These are phyloP conservation scores for Carallia brachiata DNA, from an alignment of 345 rosid species.

Conservation along the genomic window DNA sequence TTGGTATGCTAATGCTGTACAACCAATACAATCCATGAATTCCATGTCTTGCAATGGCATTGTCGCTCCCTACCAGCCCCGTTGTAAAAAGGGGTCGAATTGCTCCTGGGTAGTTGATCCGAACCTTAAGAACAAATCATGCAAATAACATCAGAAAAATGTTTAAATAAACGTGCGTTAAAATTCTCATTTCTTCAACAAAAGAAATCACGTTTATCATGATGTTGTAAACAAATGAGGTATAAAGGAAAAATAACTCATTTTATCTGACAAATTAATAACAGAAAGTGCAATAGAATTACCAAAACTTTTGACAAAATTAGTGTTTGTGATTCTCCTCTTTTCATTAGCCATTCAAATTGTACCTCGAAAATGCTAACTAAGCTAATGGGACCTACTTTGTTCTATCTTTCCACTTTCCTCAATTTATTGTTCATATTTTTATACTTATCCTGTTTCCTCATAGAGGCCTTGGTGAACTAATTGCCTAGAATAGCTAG, in stretches of 20 bases:
- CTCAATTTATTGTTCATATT: not conserved
- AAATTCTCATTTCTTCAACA: not conserved
- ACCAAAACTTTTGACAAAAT: not conserved
- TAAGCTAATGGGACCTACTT: too few relatives aligned
- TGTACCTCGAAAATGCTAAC: too few relatives aligned
- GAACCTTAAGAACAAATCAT: slow-evolving; percentile 31
- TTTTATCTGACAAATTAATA: too few relatives aligned
- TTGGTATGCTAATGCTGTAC: slow-evolving; percentile 39
- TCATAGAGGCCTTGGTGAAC: too few relatives aligned
- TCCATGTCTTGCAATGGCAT: slow-evolving; percentile 76
- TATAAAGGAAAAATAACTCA: too few relatives aligned
- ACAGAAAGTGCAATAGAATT: not conserved
- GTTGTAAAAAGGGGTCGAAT: slow-evolving; percentile 40
- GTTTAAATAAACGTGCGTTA: not conserved
- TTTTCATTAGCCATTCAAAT: too few relatives aligned
- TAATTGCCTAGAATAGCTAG: too few relatives aligned
- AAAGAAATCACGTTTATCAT: not conserved
- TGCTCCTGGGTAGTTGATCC: slow-evolving; percentile 36
- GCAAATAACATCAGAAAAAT: not conserved
- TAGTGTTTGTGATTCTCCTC: too few relatives aligned
- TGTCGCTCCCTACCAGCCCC: slow-evolving; percentile 50
- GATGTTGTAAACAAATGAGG: too few relatives aligned
- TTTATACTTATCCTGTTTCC: too few relatives aligned
- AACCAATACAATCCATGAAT: slow-evolving; percentile 72
- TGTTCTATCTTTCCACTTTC: too few relatives aligned